These are phyloP conservation scores for Gossypium mustelinum DNA, from an alignment of 345 rosid genomes.

Conservation along the genomic window DNA sequence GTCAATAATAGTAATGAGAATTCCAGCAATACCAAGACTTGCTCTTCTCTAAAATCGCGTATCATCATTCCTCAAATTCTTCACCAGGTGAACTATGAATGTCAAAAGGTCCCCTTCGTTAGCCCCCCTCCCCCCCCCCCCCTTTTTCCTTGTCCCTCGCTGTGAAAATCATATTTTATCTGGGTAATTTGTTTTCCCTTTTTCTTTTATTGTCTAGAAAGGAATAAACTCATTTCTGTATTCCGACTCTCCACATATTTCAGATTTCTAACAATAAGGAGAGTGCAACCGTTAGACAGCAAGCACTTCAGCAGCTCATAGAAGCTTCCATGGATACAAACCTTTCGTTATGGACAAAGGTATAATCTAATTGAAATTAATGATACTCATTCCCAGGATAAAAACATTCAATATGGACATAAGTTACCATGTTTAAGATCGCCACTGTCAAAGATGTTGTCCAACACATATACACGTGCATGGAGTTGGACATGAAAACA, in stretches of 20 bases:
- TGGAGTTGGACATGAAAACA: background rate
- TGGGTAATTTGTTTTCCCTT: background rate
- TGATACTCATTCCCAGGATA: background rate
- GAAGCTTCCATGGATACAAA: slow-evolving; percentile 64
- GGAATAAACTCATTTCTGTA: background rate
- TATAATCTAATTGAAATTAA: slow-evolving; percentile 20
- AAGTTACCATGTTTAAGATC: slow-evolving; percentile 2
- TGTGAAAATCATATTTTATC: background rate
- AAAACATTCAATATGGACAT: background rate
- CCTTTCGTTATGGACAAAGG: slow-evolving; percentile 78
- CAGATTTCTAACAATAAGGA: slow-evolving; percentile 77
- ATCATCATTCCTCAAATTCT: slow-evolving; percentile 97
- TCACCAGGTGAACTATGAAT: slow-evolving; percentile 59
- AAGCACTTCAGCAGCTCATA: slow-evolving; percentile 76
- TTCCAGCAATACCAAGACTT: slow-evolving; percentile 43
- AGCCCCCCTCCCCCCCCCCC: background rate
- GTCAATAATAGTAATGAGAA: slow-evolving; percentile 41
- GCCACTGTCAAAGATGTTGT: slow-evolving; percentile 1
- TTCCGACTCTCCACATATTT: slow-evolving; percentile 7
- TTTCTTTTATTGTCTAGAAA: background rate
- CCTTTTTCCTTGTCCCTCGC: background rate
- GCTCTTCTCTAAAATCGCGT: slow-evolving; percentile 44
- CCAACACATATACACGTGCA: background rate
- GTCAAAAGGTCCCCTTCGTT: background rate
- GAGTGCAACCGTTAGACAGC: slow-evolving; percentile 52